These are phyloP conservation scores for Sphagnum magellanicum DNA, from an alignment of 228 moss, liverwort and hornwort species.

Conservation along the genomic window DNA sequence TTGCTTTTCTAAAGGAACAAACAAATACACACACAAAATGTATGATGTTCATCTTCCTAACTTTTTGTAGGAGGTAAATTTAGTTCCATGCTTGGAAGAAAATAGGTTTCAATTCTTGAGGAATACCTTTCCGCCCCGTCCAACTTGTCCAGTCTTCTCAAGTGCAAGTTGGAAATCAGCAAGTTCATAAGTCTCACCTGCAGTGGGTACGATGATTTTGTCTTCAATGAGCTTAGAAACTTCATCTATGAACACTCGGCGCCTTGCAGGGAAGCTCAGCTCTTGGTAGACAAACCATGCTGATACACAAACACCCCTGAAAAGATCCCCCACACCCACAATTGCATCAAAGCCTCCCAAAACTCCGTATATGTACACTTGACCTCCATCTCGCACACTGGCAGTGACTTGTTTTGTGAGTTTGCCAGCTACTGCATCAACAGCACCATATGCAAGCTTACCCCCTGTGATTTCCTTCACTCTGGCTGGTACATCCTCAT, in stretches of 20 bases:
- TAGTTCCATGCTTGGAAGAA: too few species aligned
- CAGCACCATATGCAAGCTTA: constrained; percentile 16
- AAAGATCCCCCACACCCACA: background rate
- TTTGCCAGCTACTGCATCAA: constrained; percentile 28
- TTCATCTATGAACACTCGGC: constrained; percentile 1
- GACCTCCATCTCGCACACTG: constrained; percentile 2
- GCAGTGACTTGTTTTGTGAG: constrained; percentile 1
- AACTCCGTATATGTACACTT: constrained; percentile 9
- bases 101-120: background rate
- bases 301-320: background rate
- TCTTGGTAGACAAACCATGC: constrained; percentile 2
- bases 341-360: background rate
- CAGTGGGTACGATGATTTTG: constrained; percentile 3
- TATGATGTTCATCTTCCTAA: too few species aligned
- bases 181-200: background rate
- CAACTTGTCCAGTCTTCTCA: background rate
- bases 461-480: constrained; percentile 39
- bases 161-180: background rate
- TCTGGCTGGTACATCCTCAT: constrained; percentile 24
- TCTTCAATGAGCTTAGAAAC: constrained; percentile 4
- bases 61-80: too few species aligned
- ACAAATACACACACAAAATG: too few species aligned
- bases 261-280: background rate
- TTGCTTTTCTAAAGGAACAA: too few species aligned
- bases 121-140: background rate